Base-by-base conservation (phyloP, 805 yeast genomes). In the Nakazawaea populi region DNA sequence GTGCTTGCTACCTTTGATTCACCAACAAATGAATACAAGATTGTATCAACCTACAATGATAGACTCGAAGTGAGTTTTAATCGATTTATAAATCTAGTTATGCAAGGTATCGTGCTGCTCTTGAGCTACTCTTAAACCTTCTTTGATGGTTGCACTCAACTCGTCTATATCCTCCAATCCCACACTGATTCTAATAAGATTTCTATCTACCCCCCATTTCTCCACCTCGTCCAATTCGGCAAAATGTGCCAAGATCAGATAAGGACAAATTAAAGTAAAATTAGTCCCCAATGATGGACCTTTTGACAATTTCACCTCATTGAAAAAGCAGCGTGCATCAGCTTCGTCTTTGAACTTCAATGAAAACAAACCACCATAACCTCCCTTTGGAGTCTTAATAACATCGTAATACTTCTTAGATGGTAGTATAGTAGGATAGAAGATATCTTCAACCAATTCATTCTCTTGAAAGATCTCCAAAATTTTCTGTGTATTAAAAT, bases 201-300 rank as follows among this genome's bases (percentile, higher is more conserved):
- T 77, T 53, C 82, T 71, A 62, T 88, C 96, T 34, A 90, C 88
- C 1, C 94, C 96, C 84, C 89, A 90, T 58, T 80, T 72, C 47
- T 77, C 87, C 27, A 87, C 84, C 60, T 83, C 89, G 53, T 88
- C 92, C 51, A 89, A 69, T 65, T 90, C 96, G 49, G 74, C 76
- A 65, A 82, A 89, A 65, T 90, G 96, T 3, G 96, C 96, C 53
- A 91, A 72, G 44, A 91, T 79, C 6, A 96, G 77, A 67, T 91
- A 91, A 7, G 97, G 97, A 63, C 96, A 90, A 5, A 90, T 90
- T 58, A 90, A 72, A 0, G 96, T 85, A 70, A 89, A 88, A 67
- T 87, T 90, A 0, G 96, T 89, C 10, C 97, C 97, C 57, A 90
- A 74, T 12, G 94, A 85, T 3, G 97, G 97, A 2, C 97, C 96